Evolutionary conservation across 257 asterid genomes (phyloP).

Genomic region (Dorcoceras hygrometricum): DNA sequence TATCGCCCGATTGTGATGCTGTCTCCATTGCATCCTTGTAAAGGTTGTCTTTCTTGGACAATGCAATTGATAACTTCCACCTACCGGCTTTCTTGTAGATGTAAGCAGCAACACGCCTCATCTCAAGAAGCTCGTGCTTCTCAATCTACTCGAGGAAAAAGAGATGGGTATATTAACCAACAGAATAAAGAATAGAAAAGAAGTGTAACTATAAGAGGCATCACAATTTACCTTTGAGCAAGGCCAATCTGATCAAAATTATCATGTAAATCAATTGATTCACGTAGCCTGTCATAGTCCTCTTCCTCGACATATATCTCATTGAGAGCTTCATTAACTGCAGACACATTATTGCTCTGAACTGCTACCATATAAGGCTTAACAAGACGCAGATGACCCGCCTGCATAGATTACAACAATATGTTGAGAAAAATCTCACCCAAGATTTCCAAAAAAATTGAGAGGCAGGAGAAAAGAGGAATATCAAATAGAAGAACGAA

Average conservation of each 20-base stretch:
- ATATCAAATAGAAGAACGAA: slow-evolving; percentile 20
- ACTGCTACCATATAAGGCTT: slow-evolving; percentile 98
- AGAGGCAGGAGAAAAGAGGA: slow-evolving; percentile 1
- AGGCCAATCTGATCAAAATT: slow-evolving; percentile 92
- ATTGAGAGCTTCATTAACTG: slow-evolving; percentile 89
- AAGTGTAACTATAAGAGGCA: slow-evolving; percentile 9
- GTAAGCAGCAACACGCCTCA: slow-evolving; percentile 98
- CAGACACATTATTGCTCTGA: slow-evolving; percentile 89
- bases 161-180: background rate
- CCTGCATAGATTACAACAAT: slow-evolving; percentile 42
- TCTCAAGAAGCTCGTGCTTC: slow-evolving; percentile 94
- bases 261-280: slow-evolving; percentile 83
- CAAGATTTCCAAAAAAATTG: slow-evolving; percentile 4
- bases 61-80: slow-evolving; percentile 91
- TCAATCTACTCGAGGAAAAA: slow-evolving; percentile 58
- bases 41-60: slow-evolving; percentile 89
- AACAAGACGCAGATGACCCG: slow-evolving; percentile 83
- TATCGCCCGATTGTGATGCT: slow-evolving; percentile 94
- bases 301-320: slow-evolving; percentile 94
- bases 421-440: slow-evolving; percentile 12
- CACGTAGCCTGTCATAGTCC: slow-evolving; percentile 85
- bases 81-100: slow-evolving; percentile 94
- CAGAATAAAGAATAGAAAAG: background rate
- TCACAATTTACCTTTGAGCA: slow-evolving; percentile 62
- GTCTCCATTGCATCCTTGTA: slow-evolving; percentile 99